Percentiles rank a stretch among this genome's conserved stretches.
Evolutionary conservation across 192 early-diverging fungal genomes (phyloP).

Genomic region (Helicostylum pulchrum): DNA sequence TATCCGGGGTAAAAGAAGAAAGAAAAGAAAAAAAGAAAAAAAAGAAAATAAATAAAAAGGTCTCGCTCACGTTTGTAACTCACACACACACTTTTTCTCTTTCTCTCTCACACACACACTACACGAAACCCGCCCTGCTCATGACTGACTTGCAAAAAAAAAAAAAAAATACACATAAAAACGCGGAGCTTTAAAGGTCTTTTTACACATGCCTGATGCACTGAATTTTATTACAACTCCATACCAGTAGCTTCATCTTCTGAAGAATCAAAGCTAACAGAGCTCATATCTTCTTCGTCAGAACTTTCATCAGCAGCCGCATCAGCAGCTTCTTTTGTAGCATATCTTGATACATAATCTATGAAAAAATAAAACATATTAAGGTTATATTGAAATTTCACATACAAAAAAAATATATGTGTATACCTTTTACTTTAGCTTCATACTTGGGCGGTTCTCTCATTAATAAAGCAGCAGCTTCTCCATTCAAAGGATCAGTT

Average conservation of each 20-base stretch:
- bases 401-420: background rate
- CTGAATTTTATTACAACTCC: conserved; percentile 58
- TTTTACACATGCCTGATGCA: background rate
- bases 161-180: no score
- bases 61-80: no score
- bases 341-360: conserved; percentile 83
- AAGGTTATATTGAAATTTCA: background rate
- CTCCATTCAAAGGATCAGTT: conserved; percentile 98
- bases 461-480: conserved; percentile 97
- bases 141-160: no score
- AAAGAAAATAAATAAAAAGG: no score
- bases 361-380: background rate
- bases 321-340: conserved; percentile 84
- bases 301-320: conserved; percentile 63
- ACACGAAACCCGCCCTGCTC: no score
- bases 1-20: background rate
- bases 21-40: background rate
- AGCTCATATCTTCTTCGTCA: conserved; percentile 78
- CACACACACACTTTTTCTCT: no score
- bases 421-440: conserved; percentile 82
- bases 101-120: no score
- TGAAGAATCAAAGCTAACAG: conserved; percentile 74
- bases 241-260: conserved; percentile 79
- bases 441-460: conserved; percentile 90
- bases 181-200: background rate